A percentile compares a stretch with the other conserved stretches of the same genome.
Evolutionary conservation across 148 eudicot genomes (phyloP).

Genomic region (Mesembryanthemum crystallinum): DNA sequence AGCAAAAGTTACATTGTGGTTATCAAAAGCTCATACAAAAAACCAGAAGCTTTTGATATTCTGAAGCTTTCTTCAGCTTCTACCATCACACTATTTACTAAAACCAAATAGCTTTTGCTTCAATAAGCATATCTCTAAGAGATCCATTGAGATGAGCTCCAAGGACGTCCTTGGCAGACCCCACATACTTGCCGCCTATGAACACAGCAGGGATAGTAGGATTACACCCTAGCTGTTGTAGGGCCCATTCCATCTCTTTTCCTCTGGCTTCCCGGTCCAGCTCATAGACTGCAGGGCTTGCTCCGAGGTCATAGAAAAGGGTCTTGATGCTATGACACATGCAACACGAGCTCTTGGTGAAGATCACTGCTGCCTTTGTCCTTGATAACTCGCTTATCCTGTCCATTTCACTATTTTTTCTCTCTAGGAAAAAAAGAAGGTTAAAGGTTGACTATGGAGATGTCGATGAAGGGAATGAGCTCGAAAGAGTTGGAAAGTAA

Average conservation of each 20-base stretch:
- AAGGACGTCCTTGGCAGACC: constrained; percentile 35
- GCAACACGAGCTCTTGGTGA: constrained; percentile 37
- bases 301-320: constrained; percentile 36
- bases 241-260: constrained; percentile 35
- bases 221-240: constrained; percentile 33
- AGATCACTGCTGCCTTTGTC: constrained; percentile 39
- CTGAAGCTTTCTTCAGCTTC: neutral
- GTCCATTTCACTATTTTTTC: constrained; percentile 14
- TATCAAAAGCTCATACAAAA: constrained; percentile 32
- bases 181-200: constrained; percentile 33
- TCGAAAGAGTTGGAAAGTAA: neutral
- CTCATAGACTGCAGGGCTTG: constrained; percentile 37
- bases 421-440: no score
- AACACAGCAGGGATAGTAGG: constrained; percentile 38
- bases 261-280: constrained; percentile 34
- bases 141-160: constrained; percentile 36
- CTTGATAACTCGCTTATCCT: constrained; percentile 31
- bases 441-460: neutral
- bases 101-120: constrained; percentile 40
- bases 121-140: constrained; percentile 31
- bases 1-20: constrained; percentile 13
- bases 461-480: neutral
- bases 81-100: constrained; percentile 1
- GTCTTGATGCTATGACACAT: constrained; percentile 39
- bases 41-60: constrained; percentile 25